Evolutionary conservation across 2,329 filamentous ascomycete species (phyloP), one percentile per base, ranked within the genome.

Genomic region (Didymellaceae sp.): DNA sequence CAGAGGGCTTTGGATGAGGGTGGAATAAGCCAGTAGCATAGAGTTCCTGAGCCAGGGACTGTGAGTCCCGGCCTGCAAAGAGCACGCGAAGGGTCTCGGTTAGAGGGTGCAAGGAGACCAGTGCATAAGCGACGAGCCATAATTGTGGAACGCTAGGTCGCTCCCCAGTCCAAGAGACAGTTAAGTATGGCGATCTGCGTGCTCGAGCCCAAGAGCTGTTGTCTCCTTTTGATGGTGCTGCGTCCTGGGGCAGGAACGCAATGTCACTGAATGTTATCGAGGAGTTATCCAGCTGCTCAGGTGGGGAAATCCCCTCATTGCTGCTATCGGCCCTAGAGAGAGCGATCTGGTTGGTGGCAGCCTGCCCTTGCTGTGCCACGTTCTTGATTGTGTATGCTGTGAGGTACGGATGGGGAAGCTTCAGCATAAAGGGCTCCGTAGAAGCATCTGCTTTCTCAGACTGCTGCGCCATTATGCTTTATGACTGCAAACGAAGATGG

Each of bases 91-190:
- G 74, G 45, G 73, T 74, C 61, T 80, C 78, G 16, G 73, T 65
- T 13, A 75, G 65, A 21, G 77, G 76, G 33, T 77, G 70, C 14
- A 73, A 66, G 11, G 77, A 72, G 32, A 77, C 74, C 47, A 80
- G 70, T 4, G 74, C 74, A 52, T 80, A 77, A 16, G 77, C 57
- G 18, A 79, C 65, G 37, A 78, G 74, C 78, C 78, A 80, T 13
- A 78, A 63, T 55, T 80, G 77, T 2, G 70, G 75, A 22, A 78
- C 61, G 24, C 74, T 70, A 35, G 78, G 78, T n/a, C 67, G 45
- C 18, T 64, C 61, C 7, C 61, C 66, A 26, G 61, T 60, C 78
- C 78, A 80, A 43, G 73, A 69, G 45, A 80, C 70, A 6, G 63
- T 69, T 3, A 75, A 69, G 31, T 71, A 67, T 6, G 77, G 76